Percentiles rank a stretch among this genome's conserved stretches.
These are phyloP conservation scores for Diaporthe nobilis DNA, from an alignment of 2,329 filamentous ascomycete genomes.

Conservation along the genomic window DNA sequence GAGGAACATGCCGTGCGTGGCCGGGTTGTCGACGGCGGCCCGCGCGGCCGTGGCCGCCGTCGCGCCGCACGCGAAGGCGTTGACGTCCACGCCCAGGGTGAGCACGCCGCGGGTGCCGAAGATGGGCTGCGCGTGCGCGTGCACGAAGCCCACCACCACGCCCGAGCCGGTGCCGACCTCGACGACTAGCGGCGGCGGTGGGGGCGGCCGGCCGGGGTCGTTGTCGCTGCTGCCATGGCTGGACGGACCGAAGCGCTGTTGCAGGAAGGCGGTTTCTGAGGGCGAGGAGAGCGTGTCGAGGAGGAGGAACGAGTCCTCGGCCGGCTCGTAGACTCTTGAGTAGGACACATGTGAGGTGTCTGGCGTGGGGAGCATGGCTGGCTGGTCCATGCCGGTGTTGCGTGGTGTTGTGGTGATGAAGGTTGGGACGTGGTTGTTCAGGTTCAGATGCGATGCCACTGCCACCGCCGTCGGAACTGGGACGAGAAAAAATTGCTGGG, in stretches of 20 bases:
- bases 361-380: constrained; percentile 88
- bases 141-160: constrained; percentile 90
- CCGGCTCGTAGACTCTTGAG: constrained; percentile 91
- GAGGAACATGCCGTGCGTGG: constrained; percentile 67
- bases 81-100: constrained; percentile 86
- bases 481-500: constrained; percentile 30
- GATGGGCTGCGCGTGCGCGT: constrained; percentile 79
- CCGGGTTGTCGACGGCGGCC: constrained; percentile 54
- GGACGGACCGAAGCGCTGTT: constrained; percentile 66
- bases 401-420: not conserved
- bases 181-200: constrained; percentile 73
- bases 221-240: not conserved
- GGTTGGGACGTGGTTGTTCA: not conserved
- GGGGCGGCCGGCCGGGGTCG: constrained; percentile 48
- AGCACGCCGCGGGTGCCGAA: constrained; percentile 81
- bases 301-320: constrained; percentile 95
- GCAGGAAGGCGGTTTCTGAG: constrained; percentile 78
- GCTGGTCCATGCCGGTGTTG: not conserved
- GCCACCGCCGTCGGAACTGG: not conserved
- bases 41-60: constrained; percentile 77
- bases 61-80: constrained; percentile 84
- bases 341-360: constrained; percentile 93
- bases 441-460: not conserved
- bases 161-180: constrained; percentile 95
- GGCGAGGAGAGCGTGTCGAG: constrained; percentile 88